These are phyloP conservation scores for Candida berthetii DNA, from an alignment of 805 yeast species.

Conservation along the genomic window DNA sequence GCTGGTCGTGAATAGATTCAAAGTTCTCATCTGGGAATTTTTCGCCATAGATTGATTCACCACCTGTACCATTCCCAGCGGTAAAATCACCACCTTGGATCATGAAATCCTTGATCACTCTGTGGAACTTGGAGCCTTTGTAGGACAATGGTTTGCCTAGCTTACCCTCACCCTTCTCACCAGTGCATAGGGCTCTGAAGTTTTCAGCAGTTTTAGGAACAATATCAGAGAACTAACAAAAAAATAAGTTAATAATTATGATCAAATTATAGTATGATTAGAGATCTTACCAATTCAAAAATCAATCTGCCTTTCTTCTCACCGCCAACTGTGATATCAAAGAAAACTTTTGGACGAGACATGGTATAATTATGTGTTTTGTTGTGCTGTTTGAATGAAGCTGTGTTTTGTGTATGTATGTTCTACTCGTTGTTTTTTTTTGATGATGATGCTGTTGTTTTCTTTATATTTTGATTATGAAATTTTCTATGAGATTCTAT, in stretches of 20 bases:
- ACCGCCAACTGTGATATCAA: slow-evolving; percentile 75
- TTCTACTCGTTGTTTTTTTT: no score
- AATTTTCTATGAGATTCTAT: no score
- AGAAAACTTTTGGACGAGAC: slow-evolving; percentile 50
- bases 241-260: not conserved
- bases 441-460: no score
- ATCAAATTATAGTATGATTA: slow-evolving; percentile 4
- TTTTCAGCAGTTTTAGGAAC: slow-evolving; percentile 90
- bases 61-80: slow-evolving; percentile 68
- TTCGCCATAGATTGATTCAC: slow-evolving; percentile 78
- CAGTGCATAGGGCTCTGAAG: slow-evolving; percentile 84
- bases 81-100: slow-evolving; percentile 94
- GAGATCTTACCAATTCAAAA: slow-evolving; percentile 51
- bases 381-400: no score
- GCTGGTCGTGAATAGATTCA: slow-evolving; percentile 65
- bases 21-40: slow-evolving; percentile 91
- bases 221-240: slow-evolving; percentile 43
- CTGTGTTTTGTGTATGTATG: no score
- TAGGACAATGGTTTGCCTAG: slow-evolving; percentile 64
- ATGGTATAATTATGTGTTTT: not conserved
- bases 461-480: no score
- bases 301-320: slow-evolving; percentile 68
- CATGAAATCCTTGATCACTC: slow-evolving; percentile 88
- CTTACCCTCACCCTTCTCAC: slow-evolving; percentile 66
- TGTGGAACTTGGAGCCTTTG: slow-evolving; percentile 87